Percentiles rank a stretch among this genome's conserved stretches.
These are phyloP conservation scores for Wickerhamomyces sp. DNA, from an alignment of 1,139 yeast genomes.

Conservation along the genomic window DNA sequence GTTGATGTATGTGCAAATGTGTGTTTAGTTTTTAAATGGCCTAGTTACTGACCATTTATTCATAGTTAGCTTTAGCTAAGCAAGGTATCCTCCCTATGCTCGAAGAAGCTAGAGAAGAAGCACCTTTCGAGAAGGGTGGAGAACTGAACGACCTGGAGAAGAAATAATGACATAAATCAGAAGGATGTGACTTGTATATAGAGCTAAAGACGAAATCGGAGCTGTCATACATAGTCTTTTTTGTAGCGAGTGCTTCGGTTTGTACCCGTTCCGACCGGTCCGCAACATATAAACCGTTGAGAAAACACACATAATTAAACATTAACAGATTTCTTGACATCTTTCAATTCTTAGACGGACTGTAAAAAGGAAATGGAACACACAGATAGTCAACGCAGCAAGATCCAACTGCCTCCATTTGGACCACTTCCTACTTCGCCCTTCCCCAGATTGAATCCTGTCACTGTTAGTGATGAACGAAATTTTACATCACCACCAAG, in stretches of 20 bases:
- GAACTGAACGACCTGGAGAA: conserved; percentile 15
- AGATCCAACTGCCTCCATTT: conserved; percentile 9
- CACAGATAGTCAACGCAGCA: background rate
- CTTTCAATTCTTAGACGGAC: no score
- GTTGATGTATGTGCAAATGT: conserved; percentile 45
- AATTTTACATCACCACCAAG: background rate
- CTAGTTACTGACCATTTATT: conserved; percentile 6
- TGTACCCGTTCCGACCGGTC: background rate
- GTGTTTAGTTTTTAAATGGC: background rate
- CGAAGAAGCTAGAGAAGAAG: conserved; percentile 88
- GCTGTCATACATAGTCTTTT: no score
- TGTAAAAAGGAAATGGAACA: no score
- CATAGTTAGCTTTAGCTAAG: conserved; percentile 54
- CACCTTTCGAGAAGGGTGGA: conserved; percentile 77
- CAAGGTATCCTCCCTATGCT: conserved; percentile 80
- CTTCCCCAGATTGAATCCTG: background rate
- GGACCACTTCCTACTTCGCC: conserved; percentile 6
- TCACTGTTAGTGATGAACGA: background rate
- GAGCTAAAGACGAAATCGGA: no score
- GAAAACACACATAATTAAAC: no score
- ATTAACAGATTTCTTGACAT: no score
- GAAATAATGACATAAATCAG: background rate
- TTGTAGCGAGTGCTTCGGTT: no score
- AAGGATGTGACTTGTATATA: conserved; percentile 2
- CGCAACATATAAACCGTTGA: no score